Evolutionary conservation across 495 filamentous ascomycete genomes (phyloP), one percentile per base, ranked within the genome.

Genomic region (Bacidia gigantensis): DNA sequence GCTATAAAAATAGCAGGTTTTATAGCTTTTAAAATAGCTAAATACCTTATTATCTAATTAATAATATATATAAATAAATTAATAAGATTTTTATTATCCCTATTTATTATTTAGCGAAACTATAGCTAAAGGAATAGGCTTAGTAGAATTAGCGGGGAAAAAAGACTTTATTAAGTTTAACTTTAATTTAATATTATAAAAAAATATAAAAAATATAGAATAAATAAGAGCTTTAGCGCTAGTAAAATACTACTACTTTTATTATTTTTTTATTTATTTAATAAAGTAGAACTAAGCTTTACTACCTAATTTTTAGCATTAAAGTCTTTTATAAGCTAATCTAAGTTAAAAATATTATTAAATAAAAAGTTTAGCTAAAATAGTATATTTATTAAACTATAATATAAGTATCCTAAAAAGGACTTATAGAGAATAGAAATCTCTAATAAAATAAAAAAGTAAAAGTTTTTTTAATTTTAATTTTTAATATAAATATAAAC

Each of bases 191-290:
- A 80, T 71, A 80, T 81, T 82, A 69, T 82, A 70, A 82, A 80
- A 81, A 81, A 74, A 83, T 72, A 83, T 82, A 83, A 73, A 67
- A 76, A 76, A 73, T 82, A 71, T 82, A 82, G 75, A 78, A 81
- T 81, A 81, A 73, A 72, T 82, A 71, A 74, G 74, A 82, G 74
- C 74, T 77, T 72, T 64, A 64, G 72, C 74, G 74, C 74, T 70
- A 65, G 71, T 80, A 68, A 79, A 81, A 80, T 82, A 83, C 75
- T 72, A 81, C 76, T 81, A 82, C 74, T 76, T 69, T 78, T 80
- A 81, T 81, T 72, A 72, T 80, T 80, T 82, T 80, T 81, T 81
- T 82, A 81, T 73, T 81, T 81, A 82, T 78, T 82, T 73, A 78
- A 81, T 80, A 68, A 81, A 80, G 74, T 75, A 72, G 74, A 77